These are phyloP conservation scores for Chaetomium globosum DNA, from an alignment of 2,329 filamentous ascomycete genomes.

Conservation along the genomic window DNA sequence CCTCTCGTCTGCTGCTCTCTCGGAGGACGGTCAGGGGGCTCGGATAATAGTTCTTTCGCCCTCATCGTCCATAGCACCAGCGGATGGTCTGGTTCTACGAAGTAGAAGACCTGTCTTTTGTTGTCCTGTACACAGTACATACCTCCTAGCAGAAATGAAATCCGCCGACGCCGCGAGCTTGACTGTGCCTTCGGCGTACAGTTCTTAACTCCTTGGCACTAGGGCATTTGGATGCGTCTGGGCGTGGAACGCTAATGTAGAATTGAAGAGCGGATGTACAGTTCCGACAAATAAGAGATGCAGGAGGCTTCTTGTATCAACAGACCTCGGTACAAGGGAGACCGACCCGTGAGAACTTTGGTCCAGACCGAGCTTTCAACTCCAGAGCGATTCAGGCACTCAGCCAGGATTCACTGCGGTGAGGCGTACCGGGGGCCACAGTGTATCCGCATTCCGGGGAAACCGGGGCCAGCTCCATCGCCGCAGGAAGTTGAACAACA, in stretches of 20 bases:
- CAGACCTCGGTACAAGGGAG: conserved; percentile 9
- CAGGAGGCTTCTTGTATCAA: conserved; percentile 18
- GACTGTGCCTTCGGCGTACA: conserved; percentile 7
- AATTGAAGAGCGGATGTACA: conserved; percentile 3
- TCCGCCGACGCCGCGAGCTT: background rate
- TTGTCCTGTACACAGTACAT: too few relatives aligned
- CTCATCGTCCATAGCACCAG: background rate
- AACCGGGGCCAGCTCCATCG: conserved; percentile 6
- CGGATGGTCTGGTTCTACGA: conserved; percentile 1
- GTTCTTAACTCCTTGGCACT: conserved; percentile 5
- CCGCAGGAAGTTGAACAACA: background rate
- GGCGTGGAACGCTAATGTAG: conserved; percentile 9
- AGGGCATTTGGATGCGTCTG: background rate
- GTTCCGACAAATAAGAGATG: conserved; percentile 23
- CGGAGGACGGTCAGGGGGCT: background rate
- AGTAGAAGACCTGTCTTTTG: background rate
- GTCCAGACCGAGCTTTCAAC: conserved; percentile 10
- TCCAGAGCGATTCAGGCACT: background rate
- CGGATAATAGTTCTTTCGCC: background rate
- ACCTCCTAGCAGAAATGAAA: background rate
- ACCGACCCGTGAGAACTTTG: background rate
- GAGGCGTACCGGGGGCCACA: background rate
- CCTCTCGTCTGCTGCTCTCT: background rate
- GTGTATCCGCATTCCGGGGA: conserved; percentile 7
- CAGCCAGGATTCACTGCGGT: background rate